Conservation (phyloP, 768 basidiomycete species). For the Wakefieldia striispora region DNA sequence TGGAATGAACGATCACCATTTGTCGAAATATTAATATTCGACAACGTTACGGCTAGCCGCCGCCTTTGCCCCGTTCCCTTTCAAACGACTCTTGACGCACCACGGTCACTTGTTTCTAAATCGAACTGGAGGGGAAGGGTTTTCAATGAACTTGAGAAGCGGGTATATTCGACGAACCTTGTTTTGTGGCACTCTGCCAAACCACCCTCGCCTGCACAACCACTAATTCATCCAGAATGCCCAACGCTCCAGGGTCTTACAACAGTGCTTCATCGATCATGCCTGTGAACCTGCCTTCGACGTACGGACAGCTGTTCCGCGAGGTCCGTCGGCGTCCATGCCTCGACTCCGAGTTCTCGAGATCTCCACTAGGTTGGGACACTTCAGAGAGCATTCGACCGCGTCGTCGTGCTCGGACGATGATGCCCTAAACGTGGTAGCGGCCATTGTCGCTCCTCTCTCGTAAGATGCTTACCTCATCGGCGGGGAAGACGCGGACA, state of each 20-base stretch:
- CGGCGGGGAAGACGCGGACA: constrained; percentile 19
- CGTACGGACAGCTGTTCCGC: constrained; percentile 34
- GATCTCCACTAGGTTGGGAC: constrained; percentile 41
- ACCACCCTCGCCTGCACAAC: constrained; percentile 46
- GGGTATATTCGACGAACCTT: constrained; percentile 35
- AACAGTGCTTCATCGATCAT: constrained; percentile 31
- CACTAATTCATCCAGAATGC: constrained; percentile 58
- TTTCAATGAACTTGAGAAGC: background rate
- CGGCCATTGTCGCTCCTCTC: background rate
- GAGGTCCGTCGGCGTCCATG: constrained; percentile 45
- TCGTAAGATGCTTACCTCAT: background rate
- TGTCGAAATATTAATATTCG: constrained; percentile 47
- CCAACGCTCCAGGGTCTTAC: constrained; percentile 48
- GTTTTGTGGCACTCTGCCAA: constrained; percentile 43
- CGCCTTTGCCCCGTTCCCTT: constrained; percentile 1
- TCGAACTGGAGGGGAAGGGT: constrained; percentile 36
- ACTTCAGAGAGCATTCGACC: constrained; percentile 41
- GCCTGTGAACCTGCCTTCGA: constrained; percentile 15
- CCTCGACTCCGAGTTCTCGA: too few relatives aligned
- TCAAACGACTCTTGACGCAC: constrained; percentile 33
- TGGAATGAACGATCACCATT: constrained; percentile 3
- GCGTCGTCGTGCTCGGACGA: constrained; percentile 45
- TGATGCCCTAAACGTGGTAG: constrained; percentile 41
- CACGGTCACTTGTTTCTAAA: constrained; percentile 52
- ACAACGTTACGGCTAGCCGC: constrained; percentile 39